Conservation (phyloP, 2,329 filamentous ascomycete genomes). For the Emydomyces testavorans region DNA sequence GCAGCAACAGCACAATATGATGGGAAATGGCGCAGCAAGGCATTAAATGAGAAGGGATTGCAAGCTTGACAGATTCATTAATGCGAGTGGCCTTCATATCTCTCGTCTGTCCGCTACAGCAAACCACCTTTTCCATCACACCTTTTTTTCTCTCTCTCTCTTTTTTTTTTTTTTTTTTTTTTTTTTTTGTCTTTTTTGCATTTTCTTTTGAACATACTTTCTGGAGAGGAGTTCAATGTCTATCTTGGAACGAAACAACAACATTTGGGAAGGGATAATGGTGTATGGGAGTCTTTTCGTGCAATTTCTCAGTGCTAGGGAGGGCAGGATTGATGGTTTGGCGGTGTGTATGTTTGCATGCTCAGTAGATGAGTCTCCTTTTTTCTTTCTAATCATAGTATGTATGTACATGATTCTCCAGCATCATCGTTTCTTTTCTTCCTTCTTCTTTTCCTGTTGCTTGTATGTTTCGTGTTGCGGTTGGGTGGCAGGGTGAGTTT, state of each 20-base stretch:
- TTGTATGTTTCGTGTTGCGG: not conserved
- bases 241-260: not conserved
- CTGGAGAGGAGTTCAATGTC: not conserved
- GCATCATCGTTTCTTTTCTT: not conserved
- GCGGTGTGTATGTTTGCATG: not conserved
- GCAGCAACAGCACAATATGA: slow-evolving; percentile 33
- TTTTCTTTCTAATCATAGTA: not conserved
- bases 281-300: not conserved
- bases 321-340: not conserved
- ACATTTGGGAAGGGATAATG: slow-evolving; percentile 1
- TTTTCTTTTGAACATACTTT: too few species aligned
- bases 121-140: too few species aligned
- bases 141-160: too few species aligned
- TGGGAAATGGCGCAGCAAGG: slow-evolving; percentile 34
- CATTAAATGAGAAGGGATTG: too few species aligned
- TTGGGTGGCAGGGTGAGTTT: not conserved
- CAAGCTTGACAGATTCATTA: too few species aligned
- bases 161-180: too few species aligned
- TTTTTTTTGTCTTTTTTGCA: too few species aligned
- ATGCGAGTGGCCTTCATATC: too few species aligned
- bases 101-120: too few species aligned
- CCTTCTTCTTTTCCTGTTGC: not conserved
- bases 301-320: not conserved
- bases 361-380: not conserved
- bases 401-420: not conserved